Conservation (phyloP, 2,329 filamentous ascomycete genomes). For the Nakataea oryzae region DNA sequence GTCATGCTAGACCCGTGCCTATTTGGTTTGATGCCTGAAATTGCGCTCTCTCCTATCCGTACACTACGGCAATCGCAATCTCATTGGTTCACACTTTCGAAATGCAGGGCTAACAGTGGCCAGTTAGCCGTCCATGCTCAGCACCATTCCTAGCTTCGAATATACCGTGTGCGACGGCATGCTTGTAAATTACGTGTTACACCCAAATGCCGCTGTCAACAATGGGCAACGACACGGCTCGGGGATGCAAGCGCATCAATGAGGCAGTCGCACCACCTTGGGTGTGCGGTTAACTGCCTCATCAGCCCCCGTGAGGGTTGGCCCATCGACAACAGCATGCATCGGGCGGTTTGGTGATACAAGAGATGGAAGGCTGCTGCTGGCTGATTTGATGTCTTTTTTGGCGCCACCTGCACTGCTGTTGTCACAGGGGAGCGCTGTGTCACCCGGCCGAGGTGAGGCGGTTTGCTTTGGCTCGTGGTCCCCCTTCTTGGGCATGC, state of each 20-base stretch:
- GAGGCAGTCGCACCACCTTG: background rate
- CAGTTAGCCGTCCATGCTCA: too few species aligned
- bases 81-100: too few species aligned
- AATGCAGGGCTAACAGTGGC: slow-evolving; percentile 16
- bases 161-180: slow-evolving; percentile 30
- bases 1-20: too few species aligned
- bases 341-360: background rate
- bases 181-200: slow-evolving; percentile 32
- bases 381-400: background rate
- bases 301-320: background rate
- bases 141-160: slow-evolving; percentile 24
- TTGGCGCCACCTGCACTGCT: background rate
- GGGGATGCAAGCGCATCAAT: too few species aligned
- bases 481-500: background rate
- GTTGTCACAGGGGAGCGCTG: background rate
- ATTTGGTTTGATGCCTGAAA: too few species aligned
- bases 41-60: too few species aligned
- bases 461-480: background rate
- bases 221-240: too few species aligned
- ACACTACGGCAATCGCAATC: slow-evolving; percentile 20
- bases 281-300: background rate
- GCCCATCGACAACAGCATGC: background rate
- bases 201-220: too few species aligned
- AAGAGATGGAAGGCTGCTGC: background rate
- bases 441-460: background rate